These are phyloP conservation scores for Saccharomycopsis olivae DNA, from an alignment of 805 yeast species.

Conservation along the genomic window DNA sequence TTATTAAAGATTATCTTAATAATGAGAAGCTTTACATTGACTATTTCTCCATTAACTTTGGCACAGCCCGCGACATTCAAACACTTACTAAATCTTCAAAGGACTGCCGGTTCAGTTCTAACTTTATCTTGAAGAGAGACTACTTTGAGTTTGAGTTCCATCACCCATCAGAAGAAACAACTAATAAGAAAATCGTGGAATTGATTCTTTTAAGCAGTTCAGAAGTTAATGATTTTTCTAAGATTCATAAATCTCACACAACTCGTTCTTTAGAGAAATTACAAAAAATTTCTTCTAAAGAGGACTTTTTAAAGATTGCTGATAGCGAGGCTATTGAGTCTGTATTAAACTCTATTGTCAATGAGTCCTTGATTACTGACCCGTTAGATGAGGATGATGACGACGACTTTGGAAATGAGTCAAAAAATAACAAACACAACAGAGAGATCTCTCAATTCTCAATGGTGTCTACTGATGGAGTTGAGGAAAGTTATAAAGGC, in stretches of 20 bases:
- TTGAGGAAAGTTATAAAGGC: slow-evolving; percentile 16
- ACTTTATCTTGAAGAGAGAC: slow-evolving; percentile 14
- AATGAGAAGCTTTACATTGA: slow-evolving; percentile 15
- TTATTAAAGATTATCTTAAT: slow-evolving; percentile 13
- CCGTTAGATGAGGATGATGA: slow-evolving; percentile 1
- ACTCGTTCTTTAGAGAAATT: slow-evolving; percentile 11
- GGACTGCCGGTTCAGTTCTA: slow-evolving; percentile 1
- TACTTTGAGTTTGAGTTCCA: slow-evolving; percentile 16
- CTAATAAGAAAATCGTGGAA: slow-evolving; percentile 15
- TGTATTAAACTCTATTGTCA: neutral
- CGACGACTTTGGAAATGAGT: neutral
- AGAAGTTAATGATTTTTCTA: slow-evolving; percentile 7
- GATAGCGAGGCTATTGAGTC: neutral
- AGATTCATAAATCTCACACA: slow-evolving; percentile 9
- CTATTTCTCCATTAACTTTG: slow-evolving; percentile 13
- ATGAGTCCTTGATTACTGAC: neutral
- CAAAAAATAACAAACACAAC: neutral
- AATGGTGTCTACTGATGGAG: slow-evolving; percentile 10
- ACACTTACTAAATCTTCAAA: slow-evolving; percentile 1
- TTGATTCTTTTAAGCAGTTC: slow-evolving; percentile 11
- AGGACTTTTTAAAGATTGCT: neutral
- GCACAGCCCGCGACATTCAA: slow-evolving; percentile 5
- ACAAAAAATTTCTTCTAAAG: neutral
- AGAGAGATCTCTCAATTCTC: slow-evolving; percentile 10
- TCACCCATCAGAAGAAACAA: slow-evolving; percentile 12